Conservation (phyloP, 371 early-diverging fungal species). For the Thermomucor indicae-seudaticae region DNA sequence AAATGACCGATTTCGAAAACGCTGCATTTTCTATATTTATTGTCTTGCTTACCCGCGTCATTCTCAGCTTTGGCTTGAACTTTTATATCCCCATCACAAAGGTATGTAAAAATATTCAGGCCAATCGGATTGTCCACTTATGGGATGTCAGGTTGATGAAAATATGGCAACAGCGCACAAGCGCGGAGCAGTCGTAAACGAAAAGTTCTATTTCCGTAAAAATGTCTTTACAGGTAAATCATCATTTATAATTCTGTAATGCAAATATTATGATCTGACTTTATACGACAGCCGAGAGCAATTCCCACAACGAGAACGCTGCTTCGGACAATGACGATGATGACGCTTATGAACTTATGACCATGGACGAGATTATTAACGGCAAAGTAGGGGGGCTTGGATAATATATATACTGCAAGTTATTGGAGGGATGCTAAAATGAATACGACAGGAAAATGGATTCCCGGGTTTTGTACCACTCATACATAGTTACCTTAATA, state of each 20-base stretch:
- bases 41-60: constrained; percentile 86
- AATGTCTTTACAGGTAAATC: constrained; percentile 57
- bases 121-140: background rate
- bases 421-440: background rate
- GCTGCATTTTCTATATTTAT: constrained; percentile 96
- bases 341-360: constrained; percentile 73
- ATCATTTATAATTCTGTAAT: background rate
- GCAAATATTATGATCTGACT: too few relatives aligned
- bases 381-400: constrained; percentile 57
- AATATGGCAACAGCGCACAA: constrained; percentile 92
- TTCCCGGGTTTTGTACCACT: constrained; percentile 89
- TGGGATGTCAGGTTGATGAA: constrained; percentile 74
- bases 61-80: constrained; percentile 88
- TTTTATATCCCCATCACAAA: constrained; percentile 96
- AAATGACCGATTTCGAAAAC: constrained; percentile 97
- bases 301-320: background rate
- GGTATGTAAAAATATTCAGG: too few relatives aligned
- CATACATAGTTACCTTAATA: constrained; percentile 77
- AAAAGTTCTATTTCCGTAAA: constrained; percentile 90
- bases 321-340: constrained; percentile 17
- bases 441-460: constrained; percentile 35
- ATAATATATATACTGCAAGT: background rate
- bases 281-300: too few relatives aligned
- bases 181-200: constrained; percentile 76
- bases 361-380: constrained; percentile 94